A percentile compares a stretch with the other conserved stretches of the same genome.
Conservation (phyloP, 2,329 filamentous ascomycete species). For the Albophoma yamanashiensis region DNA sequence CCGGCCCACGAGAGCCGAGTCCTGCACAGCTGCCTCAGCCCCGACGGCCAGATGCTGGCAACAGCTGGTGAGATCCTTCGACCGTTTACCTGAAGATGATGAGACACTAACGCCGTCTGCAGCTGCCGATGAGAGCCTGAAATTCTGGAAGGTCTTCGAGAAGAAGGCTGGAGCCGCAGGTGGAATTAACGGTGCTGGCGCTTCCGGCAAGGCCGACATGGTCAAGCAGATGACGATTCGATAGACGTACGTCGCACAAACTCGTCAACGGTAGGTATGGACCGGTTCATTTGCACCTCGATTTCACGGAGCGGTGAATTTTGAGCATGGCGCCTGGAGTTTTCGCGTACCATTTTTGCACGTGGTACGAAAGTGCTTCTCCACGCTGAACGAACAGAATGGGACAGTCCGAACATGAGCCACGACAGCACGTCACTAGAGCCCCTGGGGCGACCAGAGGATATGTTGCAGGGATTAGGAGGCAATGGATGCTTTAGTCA, state of each 20-base stretch:
- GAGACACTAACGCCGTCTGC: background rate
- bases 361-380: conserved; percentile 41
- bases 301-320: conserved; percentile 28
- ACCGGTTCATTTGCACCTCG: conserved; percentile 30
- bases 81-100: too few relatives aligned
- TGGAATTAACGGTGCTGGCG: conserved; percentile 52
- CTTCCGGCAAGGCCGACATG: conserved; percentile 72
- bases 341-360: conserved; percentile 25
- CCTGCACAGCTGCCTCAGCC: conserved; percentile 91
- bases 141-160: conserved; percentile 99
- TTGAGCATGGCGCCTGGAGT: conserved; percentile 43
- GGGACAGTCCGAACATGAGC: conserved; percentile 18
- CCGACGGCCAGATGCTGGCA: conserved; percentile 94
- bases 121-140: conserved; percentile 92
- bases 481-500: background rate
- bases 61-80: conserved; percentile 57
- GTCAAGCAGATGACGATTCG: conserved; percentile 94
- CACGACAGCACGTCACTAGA: conserved; percentile 9
- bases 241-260: conserved; percentile 31
- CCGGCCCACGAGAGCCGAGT: conserved; percentile 95
- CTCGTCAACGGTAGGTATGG: conserved; percentile 35
- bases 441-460: background rate
- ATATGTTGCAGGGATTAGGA: background rate
- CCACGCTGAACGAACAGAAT: conserved; percentile 24
- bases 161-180: conserved; percentile 77